Conservation (phyloP, 2,329 filamentous ascomycete species). For the Colletotrichum lini region DNA sequence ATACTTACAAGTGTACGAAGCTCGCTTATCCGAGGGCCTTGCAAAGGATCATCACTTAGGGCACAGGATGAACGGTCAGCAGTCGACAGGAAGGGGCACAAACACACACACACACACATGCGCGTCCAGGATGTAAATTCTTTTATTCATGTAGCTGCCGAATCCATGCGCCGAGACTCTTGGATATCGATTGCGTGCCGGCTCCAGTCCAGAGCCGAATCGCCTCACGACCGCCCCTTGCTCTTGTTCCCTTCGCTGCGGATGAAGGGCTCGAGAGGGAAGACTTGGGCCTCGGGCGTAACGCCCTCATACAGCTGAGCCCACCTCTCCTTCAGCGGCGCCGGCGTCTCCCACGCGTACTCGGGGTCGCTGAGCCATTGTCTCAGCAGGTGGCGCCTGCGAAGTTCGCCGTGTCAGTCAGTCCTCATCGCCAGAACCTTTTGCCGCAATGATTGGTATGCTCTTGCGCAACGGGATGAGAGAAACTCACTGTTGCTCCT, state of each 20-base stretch:
- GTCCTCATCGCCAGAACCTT: conserved; percentile 41
- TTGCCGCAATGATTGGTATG: background rate
- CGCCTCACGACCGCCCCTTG: conserved; percentile 20
- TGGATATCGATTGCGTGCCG: background rate
- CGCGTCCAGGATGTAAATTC: background rate
- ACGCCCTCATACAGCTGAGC: conserved; percentile 67
- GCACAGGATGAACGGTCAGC: background rate
- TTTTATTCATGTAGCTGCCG: background rate
- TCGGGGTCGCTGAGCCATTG: conserved; percentile 67
- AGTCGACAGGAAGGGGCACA: no score
- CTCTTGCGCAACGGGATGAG: no score
- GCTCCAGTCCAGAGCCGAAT: no score
- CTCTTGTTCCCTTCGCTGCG: conserved; percentile 46
- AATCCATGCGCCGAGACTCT: background rate
- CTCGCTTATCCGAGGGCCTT: background rate
- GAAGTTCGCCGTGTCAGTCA: conserved; percentile 43
- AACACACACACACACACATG: no score
- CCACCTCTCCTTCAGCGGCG: conserved; percentile 63
- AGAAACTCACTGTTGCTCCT: conserved; percentile 58
- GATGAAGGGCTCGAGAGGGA: conserved; percentile 67
- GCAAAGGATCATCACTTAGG: background rate
- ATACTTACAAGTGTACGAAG: no score
- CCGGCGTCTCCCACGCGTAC: conserved; percentile 64
- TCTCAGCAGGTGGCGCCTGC: conserved; percentile 62
- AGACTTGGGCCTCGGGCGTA: conserved; percentile 65